Conservation (phyloP, 306 rosid genomes). For the Malus domestica region DNA sequence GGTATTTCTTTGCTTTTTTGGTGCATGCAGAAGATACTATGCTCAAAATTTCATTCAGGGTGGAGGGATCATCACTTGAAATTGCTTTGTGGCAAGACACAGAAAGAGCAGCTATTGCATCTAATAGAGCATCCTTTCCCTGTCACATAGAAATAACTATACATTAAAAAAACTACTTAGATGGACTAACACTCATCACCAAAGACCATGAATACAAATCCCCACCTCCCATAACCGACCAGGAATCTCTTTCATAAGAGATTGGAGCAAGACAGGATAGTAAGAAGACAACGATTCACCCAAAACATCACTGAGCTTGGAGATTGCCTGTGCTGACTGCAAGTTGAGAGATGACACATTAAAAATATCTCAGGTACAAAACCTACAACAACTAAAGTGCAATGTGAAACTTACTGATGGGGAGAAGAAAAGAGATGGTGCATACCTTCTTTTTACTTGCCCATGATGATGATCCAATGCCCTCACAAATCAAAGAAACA, state of each 20-base stretch:
- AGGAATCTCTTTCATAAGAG: conserved; percentile 81
- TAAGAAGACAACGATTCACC: conserved; percentile 77
- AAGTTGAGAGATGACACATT: conserved; percentile 19
- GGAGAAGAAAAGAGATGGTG: conserved; percentile 1
- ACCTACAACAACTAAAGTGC: neutral
- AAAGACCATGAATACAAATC: neutral
- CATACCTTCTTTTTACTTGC: conserved; percentile 72
- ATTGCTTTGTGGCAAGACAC: conserved; percentile 73
- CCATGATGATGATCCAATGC: conserved; percentile 84
- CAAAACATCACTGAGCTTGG: conserved; percentile 85
- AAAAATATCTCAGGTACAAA: conserved; percentile 6
- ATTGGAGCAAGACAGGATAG: conserved; percentile 59
- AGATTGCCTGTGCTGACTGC: conserved; percentile 85
- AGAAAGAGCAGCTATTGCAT: conserved; percentile 73
- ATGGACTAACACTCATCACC: neutral
- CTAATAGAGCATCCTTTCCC: conserved; percentile 83
- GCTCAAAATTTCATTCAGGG: conserved; percentile 61
- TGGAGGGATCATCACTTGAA: conserved; percentile 38
- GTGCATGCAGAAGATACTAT: conserved; percentile 67
- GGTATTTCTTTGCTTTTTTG: conserved; percentile 70
- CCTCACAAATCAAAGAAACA: conserved; percentile 66
- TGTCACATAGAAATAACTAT: conserved; percentile 25
- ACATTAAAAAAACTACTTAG: neutral
- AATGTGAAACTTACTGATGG: conserved; percentile 10
- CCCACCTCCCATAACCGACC: conserved; percentile 97